These are phyloP conservation scores for Nicotiana tabacum DNA, from an alignment of 257 asterid species.

Conservation along the genomic window DNA sequence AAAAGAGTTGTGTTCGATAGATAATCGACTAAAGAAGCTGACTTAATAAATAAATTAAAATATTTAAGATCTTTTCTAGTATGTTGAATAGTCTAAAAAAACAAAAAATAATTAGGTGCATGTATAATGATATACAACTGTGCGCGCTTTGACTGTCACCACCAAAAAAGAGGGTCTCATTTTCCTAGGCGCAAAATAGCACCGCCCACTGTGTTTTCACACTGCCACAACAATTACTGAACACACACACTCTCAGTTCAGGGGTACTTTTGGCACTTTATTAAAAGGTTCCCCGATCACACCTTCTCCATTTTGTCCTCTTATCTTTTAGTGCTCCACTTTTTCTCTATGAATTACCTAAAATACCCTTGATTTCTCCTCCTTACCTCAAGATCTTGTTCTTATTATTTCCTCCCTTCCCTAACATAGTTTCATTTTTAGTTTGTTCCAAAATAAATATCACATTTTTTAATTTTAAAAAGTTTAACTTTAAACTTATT, in stretches of 20 bases:
- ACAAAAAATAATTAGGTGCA: neutral
- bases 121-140: constrained; percentile 1
- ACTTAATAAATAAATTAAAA: neutral
- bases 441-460: too few relatives aligned
- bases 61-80: neutral
- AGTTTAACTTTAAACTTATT: too few relatives aligned
- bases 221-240: neutral
- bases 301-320: neutral
- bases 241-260: neutral
- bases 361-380: neutral
- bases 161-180: neutral
- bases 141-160: neutral
- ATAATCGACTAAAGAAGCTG: too few relatives aligned
- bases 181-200: constrained; percentile 7
- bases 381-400: constrained; percentile 12
- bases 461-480: too few relatives aligned
- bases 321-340: neutral
- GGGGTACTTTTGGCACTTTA: neutral
- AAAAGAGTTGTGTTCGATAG: too few relatives aligned
- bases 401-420: neutral
- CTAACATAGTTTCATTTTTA: too few relatives aligned
- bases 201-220: neutral
- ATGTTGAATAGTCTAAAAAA: neutral
- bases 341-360: neutral
- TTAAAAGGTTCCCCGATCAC: neutral